Base-by-base conservation (phyloP, 345 rosid genomes). In the Lagerstroemia speciosa region DNA sequence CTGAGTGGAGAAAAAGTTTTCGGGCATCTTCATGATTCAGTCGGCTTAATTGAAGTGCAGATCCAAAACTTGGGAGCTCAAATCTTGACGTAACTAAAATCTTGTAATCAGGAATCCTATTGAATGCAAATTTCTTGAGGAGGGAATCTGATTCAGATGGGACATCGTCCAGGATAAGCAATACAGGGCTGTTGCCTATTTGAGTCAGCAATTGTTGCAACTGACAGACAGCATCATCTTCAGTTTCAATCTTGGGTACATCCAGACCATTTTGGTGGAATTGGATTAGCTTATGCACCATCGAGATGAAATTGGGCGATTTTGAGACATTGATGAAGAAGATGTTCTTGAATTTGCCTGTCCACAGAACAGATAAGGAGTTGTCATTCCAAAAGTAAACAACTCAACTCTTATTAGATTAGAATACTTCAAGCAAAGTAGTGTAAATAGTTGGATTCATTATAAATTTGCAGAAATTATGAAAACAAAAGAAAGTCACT, bases 81-180 rank as follows among this genome's bases (percentile, higher is more conserved):
- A 37, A 70, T 66, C 69, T 62, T 61, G 80, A 77, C 8, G 77
- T 73, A 32, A 70, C 72, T 66, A 77, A 45, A 41, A 77, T 70
- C 52, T 70, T 73, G 72, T 73, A 77, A 63, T 70, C 52, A 8
- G 8, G 37, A 2, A 66, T 58, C 8, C 55, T 30, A 4, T 50
- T 5, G 69, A 58, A 67, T 34, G 34, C 27, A 66, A 78, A 46
- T 57, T 67, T 78, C 31, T 67, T 58, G 2, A 78, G 33, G 12
- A 67, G 66, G 48, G 52, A 27, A 27, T 40, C 36, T 14, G 71
- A 57, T 2, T 64, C 62, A 8, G 43, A 60, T 77, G 79, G 69
- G 31, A 73, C 77, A 62, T 81, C 77, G n/a, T 78, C 78, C 67
- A 77, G 62, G 3, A 80, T 53, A 37, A 79, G 71, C 70, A 79